phyloP scores from a whole-genome alignment of 768 basidiomycete genomes.

The Trametes elegans region DNA sequence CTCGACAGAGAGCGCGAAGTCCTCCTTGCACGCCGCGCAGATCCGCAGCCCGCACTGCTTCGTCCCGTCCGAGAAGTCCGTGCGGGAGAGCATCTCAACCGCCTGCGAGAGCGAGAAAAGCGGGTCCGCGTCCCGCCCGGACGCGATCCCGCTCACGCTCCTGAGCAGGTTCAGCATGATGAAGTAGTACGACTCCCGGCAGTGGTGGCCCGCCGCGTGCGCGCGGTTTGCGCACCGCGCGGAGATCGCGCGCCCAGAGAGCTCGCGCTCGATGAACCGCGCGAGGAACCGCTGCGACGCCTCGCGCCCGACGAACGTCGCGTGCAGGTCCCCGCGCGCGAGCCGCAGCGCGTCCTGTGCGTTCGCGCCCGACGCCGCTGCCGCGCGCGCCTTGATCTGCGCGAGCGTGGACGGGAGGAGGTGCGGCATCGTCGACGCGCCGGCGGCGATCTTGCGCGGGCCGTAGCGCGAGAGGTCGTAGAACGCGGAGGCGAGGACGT shows the following conservation, averaged over 20 bases:
- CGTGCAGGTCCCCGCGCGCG: constrained; percentile 38
- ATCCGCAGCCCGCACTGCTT: constrained; percentile 50
- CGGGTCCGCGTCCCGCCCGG: constrained; percentile 72
- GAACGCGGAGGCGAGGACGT: constrained; percentile 66
- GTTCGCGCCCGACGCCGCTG: constrained; percentile 2
- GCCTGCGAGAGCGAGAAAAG: constrained; percentile 68
- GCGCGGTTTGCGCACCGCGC: constrained; percentile 45
- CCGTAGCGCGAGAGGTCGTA: constrained; percentile 76
- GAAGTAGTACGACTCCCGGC: constrained; percentile 72
- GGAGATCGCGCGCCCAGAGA: constrained; percentile 49
- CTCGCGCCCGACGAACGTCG: constrained; percentile 63
- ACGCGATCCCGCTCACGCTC: constrained; percentile 67
- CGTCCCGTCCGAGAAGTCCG: constrained; percentile 67
- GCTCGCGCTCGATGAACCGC: constrained; percentile 54
- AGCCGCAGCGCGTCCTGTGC: constrained; percentile 25
- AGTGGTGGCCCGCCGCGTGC: constrained; percentile 37
- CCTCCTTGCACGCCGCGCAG: constrained; percentile 50
- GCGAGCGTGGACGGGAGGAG: constrained; percentile 14
- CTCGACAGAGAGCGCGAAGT: constrained; percentile 40
- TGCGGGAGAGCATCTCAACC: constrained; percentile 67
- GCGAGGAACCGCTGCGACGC: constrained; percentile 59
- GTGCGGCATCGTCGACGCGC: constrained; percentile 38
- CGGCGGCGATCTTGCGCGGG: constrained; percentile 63
- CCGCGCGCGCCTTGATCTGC: constrained; percentile 13
- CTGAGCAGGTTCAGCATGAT: constrained; percentile 72